Evolutionary conservation across 2,329 filamentous ascomycete species (phyloP).

Genomic region (Hymenoscyphus infarciens): DNA sequence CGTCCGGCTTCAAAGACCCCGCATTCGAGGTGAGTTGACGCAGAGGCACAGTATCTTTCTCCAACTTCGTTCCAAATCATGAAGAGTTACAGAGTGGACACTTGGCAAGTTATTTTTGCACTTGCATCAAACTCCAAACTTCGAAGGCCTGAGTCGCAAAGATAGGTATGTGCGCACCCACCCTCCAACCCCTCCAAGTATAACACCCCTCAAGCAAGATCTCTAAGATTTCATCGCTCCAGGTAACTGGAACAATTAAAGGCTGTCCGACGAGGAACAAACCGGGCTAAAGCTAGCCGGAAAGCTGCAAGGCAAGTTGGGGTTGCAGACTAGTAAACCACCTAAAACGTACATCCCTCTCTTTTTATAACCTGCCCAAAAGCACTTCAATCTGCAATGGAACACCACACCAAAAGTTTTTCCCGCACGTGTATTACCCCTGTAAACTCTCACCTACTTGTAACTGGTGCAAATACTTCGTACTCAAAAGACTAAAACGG

Average conservation of each 20-base stretch:
- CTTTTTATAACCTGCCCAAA: neutral
- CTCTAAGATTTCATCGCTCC: neutral
- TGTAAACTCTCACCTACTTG: neutral
- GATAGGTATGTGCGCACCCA: neutral
- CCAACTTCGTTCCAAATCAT: neutral
- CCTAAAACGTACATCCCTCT: neutral
- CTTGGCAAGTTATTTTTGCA: neutral
- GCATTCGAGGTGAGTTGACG: neutral
- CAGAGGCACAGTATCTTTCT: neutral
- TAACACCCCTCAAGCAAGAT: neutral
- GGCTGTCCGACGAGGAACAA: neutral
- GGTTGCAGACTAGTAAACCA: neutral
- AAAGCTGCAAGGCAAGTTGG: neutral
- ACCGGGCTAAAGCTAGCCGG: neutral
- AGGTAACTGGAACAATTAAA: neutral
- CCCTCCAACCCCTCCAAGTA: no score
- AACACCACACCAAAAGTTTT: neutral
- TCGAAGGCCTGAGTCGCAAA: neutral
- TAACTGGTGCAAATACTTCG: neutral
- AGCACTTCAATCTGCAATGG: neutral
- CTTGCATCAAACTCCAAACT: neutral
- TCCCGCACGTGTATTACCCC: neutral
- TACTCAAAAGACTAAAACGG: neutral
- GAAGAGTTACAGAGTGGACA: neutral
- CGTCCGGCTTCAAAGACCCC: neutral